Percentiles rank a stretch among this genome's conserved stretches.
phyloP scores from a whole-genome alignment of 2,329 filamentous ascomycete genomes.

The Cladosporium sp. region DNA sequence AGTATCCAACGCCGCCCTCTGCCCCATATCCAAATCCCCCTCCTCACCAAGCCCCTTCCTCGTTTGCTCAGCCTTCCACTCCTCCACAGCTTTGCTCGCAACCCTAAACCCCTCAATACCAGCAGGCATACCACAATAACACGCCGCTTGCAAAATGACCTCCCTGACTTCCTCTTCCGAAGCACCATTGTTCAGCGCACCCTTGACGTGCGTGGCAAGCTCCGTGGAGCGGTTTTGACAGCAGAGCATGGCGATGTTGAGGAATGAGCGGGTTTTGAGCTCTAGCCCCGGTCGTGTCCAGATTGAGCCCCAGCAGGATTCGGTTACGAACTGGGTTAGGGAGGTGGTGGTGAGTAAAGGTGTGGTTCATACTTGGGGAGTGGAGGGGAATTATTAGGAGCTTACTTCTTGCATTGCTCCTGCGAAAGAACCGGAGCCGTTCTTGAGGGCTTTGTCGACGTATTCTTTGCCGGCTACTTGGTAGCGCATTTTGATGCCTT shows the following conservation, averaged over 20 bases:
- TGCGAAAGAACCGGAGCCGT: constrained; percentile 55
- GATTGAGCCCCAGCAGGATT: constrained; percentile 59
- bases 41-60: constrained; percentile 1
- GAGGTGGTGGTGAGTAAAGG: background rate
- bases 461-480: constrained; percentile 54
- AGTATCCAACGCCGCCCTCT: constrained; percentile 1
- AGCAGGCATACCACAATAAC: constrained; percentile 52
- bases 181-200: constrained; percentile 59
- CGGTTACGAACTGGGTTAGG: constrained; percentile 46
- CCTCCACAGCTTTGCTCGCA: constrained; percentile 47
- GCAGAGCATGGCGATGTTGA: constrained; percentile 63
- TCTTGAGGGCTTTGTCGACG: constrained; percentile 43
- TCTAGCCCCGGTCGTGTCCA: constrained; percentile 61
- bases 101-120: constrained; percentile 52
- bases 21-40: background rate
- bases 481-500: constrained; percentile 56
- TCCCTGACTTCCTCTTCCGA: constrained; percentile 60
- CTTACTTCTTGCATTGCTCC: constrained; percentile 55
- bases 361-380: background rate
- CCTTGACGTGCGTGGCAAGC: constrained; percentile 57
- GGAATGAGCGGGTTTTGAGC: constrained; percentile 55
- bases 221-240: constrained; percentile 57
- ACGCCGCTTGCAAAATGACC: constrained; percentile 47
- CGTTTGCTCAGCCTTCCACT: constrained; percentile 42
- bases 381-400: background rate